These are phyloP conservation scores for Trametes sanguinea DNA, from an alignment of 768 basidiomycete genomes.

Conservation along the genomic window DNA sequence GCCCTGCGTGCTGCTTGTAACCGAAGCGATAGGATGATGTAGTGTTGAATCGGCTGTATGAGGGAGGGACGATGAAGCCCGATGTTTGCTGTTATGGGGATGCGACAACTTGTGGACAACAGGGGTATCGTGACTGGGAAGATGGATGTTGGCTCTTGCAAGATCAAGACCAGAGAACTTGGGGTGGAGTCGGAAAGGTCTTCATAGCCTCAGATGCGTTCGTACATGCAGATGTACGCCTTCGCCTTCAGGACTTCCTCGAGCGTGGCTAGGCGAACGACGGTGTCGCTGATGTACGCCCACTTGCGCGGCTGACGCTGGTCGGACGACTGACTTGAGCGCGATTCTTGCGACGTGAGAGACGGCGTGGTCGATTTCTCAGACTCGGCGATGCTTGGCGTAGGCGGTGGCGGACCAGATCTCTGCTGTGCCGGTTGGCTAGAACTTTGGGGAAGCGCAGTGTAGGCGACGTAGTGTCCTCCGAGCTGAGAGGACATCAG, in stretches of 20 bases:
- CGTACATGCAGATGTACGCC: slow-evolving; percentile 94
- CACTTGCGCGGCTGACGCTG: slow-evolving; percentile 55
- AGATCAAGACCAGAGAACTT: too few relatives aligned
- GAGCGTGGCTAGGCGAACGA: slow-evolving; percentile 75
- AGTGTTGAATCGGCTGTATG: neutral
- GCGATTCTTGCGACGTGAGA: slow-evolving; percentile 4
- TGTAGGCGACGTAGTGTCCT: slow-evolving; percentile 88
- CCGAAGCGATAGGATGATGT: neutral
- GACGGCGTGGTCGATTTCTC: slow-evolving; percentile 5
- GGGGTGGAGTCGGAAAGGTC: neutral
- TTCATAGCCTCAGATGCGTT: slow-evolving; percentile 51
- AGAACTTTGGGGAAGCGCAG: slow-evolving; percentile 55
- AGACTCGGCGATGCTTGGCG: neutral
- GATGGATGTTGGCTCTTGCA: neutral
- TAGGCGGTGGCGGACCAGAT: slow-evolving; percentile 1
- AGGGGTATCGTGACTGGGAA: neutral
- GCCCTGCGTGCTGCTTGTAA: neutral
- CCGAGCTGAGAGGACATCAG: slow-evolving; percentile 55
- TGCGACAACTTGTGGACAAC: neutral
- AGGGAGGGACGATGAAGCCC: neutral
- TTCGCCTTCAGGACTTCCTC: slow-evolving; percentile 91
- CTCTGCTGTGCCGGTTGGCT: neutral
- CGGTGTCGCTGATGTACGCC: slow-evolving; percentile 91
- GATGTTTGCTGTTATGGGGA: neutral
- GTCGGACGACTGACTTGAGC: slow-evolving; percentile 8